Evolutionary conservation across 2,329 filamentous ascomycete genomes (phyloP).

Genomic region (Colletotrichum paranaense): DNA sequence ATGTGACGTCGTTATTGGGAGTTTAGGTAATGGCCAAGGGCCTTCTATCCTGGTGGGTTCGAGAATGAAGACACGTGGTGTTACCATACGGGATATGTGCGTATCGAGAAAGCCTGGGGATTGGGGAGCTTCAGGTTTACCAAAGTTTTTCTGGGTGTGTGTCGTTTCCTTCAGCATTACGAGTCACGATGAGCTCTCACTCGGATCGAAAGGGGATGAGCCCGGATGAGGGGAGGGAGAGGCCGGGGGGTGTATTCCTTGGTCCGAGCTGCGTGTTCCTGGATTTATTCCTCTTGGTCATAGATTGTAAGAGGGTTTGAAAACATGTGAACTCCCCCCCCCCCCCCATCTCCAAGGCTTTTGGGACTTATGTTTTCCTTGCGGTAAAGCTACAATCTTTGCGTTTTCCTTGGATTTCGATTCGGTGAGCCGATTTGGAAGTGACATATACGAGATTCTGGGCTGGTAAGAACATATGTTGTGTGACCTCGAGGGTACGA

Average conservation of each 20-base stretch:
- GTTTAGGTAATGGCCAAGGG: conserved; percentile 17
- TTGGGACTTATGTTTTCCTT: background rate
- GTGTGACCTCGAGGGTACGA: background rate
- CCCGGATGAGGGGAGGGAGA: background rate
- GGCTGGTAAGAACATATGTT: background rate
- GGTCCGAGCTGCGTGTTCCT: background rate
- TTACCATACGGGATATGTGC: background rate
- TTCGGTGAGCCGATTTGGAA: background rate
- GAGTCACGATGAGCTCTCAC: background rate
- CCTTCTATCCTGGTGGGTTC: background rate
- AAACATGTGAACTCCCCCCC: background rate
- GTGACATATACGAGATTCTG: background rate
- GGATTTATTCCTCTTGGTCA: conserved; percentile 20
- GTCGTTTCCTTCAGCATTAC: background rate
- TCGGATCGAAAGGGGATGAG: background rate
- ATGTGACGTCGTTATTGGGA: background rate
- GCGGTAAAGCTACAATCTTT: background rate
- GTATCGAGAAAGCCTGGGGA: background rate
- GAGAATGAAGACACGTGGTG: background rate
- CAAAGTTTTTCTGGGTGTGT: too few relatives aligned
- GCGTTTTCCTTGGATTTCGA: background rate
- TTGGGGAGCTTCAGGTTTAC: too few relatives aligned
- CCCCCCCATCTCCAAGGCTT: background rate
- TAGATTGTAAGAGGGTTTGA: background rate
- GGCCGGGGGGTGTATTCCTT: background rate